These are phyloP conservation scores for Pisolithus marmoratus DNA, from an alignment of 768 basidiomycete species.

Conservation along the genomic window DNA sequence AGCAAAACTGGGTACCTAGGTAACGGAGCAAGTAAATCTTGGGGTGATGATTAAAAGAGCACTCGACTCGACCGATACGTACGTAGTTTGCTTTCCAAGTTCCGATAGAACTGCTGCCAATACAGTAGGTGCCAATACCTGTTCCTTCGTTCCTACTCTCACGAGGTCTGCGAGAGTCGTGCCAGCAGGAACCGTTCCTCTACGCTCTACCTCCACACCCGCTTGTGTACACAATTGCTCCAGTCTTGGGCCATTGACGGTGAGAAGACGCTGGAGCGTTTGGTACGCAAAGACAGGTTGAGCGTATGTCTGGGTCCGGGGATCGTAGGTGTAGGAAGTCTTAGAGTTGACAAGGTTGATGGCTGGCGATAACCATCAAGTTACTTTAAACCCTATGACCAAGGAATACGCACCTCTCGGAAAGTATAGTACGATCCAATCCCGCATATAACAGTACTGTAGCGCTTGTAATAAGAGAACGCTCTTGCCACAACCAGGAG, in stretches of 20 bases:
- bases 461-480: conserved; percentile 72
- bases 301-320: conserved; percentile 69
- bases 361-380: conserved; percentile 26
- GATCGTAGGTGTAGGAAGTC: conserved; percentile 66
- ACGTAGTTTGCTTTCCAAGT: conserved; percentile 63
- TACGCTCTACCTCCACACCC: conserved; percentile 42
- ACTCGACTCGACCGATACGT: neutral
- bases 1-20: conserved; percentile 70
- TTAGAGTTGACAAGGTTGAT: conserved; percentile 68
- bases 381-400: neutral
- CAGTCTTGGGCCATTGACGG: conserved; percentile 50
- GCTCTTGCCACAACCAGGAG: conserved; percentile 76
- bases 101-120: conserved; percentile 55
- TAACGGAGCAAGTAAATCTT: neutral
- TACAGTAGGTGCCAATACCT: conserved; percentile 46
- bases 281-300: conserved; percentile 64
- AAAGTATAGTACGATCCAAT: conserved; percentile 83
- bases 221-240: conserved; percentile 35
- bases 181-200: conserved; percentile 40
- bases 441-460: conserved; percentile 53
- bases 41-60: neutral
- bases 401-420: conserved; percentile 54
- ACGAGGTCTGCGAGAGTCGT: conserved; percentile 51
- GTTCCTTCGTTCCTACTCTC: conserved; percentile 50
- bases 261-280: conserved; percentile 54